phyloP scores from a whole-genome alignment of 192 early-diverging fungal genomes.

The Coemansia sp. region DNA sequence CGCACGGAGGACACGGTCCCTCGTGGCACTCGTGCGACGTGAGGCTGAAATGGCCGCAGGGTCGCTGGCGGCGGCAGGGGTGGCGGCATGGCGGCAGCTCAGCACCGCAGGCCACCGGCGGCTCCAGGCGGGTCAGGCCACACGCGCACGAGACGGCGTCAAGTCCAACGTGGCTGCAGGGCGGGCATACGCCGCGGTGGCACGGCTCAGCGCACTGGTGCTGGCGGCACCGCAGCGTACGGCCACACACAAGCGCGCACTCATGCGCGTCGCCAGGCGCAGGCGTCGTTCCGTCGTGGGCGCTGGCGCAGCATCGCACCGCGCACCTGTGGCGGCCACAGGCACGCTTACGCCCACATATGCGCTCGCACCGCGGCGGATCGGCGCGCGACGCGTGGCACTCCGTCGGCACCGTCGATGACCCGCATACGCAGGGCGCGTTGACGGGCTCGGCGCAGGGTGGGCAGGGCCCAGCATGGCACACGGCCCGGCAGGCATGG shows the following conservation, averaged over 20 bases:
- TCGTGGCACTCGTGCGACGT: slow-evolving; percentile 83
- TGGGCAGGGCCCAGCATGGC: slow-evolving; percentile 65
- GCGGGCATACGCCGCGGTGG: slow-evolving; percentile 74
- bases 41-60: slow-evolving; percentile 78
- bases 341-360: slow-evolving; percentile 60
- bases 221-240: slow-evolving; percentile 73
- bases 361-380: slow-evolving; percentile 59
- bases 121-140: slow-evolving; percentile 73
- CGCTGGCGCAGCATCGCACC: slow-evolving; percentile 62
- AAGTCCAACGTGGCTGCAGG: slow-evolving; percentile 76
- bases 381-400: slow-evolving; percentile 48
- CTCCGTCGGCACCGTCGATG: slow-evolving; percentile 26
- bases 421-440: slow-evolving; percentile 65
- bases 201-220: slow-evolving; percentile 78
- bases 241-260: slow-evolving; percentile 70
- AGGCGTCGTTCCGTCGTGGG: slow-evolving; percentile 21
- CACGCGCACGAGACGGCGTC: slow-evolving; percentile 86
- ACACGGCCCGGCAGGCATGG: slow-evolving; percentile 60
- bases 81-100: slow-evolving; percentile 70
- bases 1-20: slow-evolving; percentile 90
- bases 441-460: slow-evolving; percentile 58
- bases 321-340: slow-evolving; percentile 76
- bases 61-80: slow-evolving; percentile 65
- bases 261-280: slow-evolving; percentile 53
- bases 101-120: slow-evolving; percentile 87